Percentiles rank a stretch among this genome's conserved stretches.
phyloP scores from a whole-genome alignment of 805 yeast species.

The Deakozyma indianensis region DNA sequence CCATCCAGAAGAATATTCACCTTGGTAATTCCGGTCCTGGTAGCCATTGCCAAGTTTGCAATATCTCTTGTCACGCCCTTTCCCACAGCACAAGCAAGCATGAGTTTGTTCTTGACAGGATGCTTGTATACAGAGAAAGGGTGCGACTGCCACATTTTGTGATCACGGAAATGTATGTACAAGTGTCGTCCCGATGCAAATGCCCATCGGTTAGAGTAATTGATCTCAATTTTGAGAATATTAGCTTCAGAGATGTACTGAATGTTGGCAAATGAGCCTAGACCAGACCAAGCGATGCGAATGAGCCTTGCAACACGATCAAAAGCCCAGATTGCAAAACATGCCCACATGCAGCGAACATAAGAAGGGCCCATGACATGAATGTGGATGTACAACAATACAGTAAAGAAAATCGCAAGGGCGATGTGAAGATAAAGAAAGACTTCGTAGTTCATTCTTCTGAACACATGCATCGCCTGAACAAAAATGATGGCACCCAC shows the following conservation, averaged over 20 bases:
- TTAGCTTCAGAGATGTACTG: slow-evolving; percentile 17
- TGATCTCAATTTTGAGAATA: slow-evolving; percentile 21
- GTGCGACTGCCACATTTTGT: slow-evolving; percentile 55
- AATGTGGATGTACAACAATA: slow-evolving; percentile 31
- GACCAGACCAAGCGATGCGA: slow-evolving; percentile 44
- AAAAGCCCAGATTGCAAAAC: slow-evolving; percentile 51
- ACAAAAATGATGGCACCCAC: slow-evolving; percentile 22
- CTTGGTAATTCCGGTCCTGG: slow-evolving; percentile 5
- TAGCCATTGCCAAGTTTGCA: slow-evolving; percentile 20
- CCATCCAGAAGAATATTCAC: slow-evolving; percentile 42
- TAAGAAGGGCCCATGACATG: slow-evolving; percentile 51
- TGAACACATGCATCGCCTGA: slow-evolving; percentile 34
- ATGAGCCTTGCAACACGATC: slow-evolving; percentile 47
- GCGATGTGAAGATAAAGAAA: slow-evolving; percentile 36
- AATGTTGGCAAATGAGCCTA: slow-evolving; percentile 17
- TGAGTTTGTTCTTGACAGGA: slow-evolving; percentile 25
- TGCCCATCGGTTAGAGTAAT: slow-evolving; percentile 31
- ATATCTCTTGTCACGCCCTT: slow-evolving; percentile 37
- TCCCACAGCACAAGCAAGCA: slow-evolving; percentile 36
- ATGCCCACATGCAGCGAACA: slow-evolving; percentile 37
- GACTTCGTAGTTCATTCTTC: slow-evolving; percentile 41
- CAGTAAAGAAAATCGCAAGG: slow-evolving; percentile 10
- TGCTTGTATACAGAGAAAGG: slow-evolving; percentile 40
- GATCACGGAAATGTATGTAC: slow-evolving; percentile 39
- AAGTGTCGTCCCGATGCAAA: slow-evolving; percentile 45